Base-by-base conservation (phyloP, 805 yeast species). In the Metschnikowia lochheadii region DNA sequence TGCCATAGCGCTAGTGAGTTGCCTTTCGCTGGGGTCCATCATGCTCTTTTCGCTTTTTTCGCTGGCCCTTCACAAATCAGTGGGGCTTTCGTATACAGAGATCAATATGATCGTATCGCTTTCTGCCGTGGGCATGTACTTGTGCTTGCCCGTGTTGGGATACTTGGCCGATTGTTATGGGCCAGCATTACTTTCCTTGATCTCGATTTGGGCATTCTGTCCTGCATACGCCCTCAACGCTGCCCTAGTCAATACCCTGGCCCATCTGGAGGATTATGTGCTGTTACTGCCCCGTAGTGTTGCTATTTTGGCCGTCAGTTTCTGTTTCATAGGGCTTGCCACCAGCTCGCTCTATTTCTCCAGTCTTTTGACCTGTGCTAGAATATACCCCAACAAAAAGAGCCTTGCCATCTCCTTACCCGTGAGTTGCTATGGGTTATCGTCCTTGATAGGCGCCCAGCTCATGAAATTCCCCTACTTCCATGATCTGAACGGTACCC, bases 371-470 rank as follows among this genome's bases (percentile, higher is more conserved):
- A 86, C 95, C 1, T 89, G 96, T 69, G 95, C 97, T 2, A 83
- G 87, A 59, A 79, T 90, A n/a, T 87, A 82, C 61, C 95, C 96
- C 0, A 72, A 80, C 37, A 75, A 77, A 44, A 87, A 89, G 52
- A 85, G 96, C 2, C 67, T 92, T 49, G 87, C 96, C 32, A 89
- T 92, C 40, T 85, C 95, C 48, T 77, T 87, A 41, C 99, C 99
- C 0, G 91, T 92, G 2, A 81, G 96, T 0, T 85, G 85, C 55
- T 91, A 86, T 65, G 99, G 98, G 1, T 61, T 89, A 31, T 85
- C 96, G 5, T 80, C 96, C 1, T 71, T 94, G 49, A 66, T 91
- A 44, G 85, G 87, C 3, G 78, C 96, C 0, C 90, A 83, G 63
- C 62, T 80, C 41, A 66, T 80, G 63, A 79, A 75, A 52, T 62